These are phyloP conservation scores for Dendrobium nobile DNA, from an alignment of 106 monocot genomes.

Conservation along the genomic window DNA sequence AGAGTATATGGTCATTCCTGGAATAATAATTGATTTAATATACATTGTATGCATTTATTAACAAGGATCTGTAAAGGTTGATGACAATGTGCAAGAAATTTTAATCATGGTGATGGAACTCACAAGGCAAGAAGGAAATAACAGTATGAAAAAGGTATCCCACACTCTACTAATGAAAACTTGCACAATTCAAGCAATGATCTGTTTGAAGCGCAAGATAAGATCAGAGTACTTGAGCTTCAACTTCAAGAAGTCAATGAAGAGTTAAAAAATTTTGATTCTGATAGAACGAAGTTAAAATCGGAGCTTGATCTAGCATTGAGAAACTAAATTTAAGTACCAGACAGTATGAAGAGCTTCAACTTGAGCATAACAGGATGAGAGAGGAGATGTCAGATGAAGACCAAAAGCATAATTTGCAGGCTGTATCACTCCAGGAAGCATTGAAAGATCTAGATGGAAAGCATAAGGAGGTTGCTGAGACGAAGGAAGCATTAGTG, in stretches of 20 bases:
- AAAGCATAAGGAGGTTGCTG: conserved; percentile 46
- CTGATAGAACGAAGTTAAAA: conserved; percentile 40
- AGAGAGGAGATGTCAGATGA: conserved; percentile 41
- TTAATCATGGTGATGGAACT: conserved; percentile 18
- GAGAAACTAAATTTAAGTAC: conserved; percentile 35
- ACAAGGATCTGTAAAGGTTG: conserved; percentile 20
- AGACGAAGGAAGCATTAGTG: conserved; percentile 42
- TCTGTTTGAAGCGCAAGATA: conserved; percentile 28
- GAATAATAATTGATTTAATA: not conserved
- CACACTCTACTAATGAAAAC: conserved; percentile 39
- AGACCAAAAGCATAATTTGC: conserved; percentile 34
- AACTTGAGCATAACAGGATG: conserved; percentile 48
- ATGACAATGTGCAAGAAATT: conserved; percentile 22
- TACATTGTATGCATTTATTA: not conserved
- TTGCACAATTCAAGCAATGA: not conserved
- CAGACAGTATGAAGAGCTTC: conserved; percentile 37
- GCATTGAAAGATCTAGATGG: conserved; percentile 33
- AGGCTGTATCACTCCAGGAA: conserved; percentile 43
- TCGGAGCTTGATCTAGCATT: conserved; percentile 30
- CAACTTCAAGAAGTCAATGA: conserved; percentile 31
- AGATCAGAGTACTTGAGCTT: conserved; percentile 34
- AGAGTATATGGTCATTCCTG: not conserved
- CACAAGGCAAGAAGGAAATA: conserved; percentile 20
- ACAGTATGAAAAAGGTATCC: conserved; percentile 23
- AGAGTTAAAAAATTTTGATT: conserved; percentile 44